Evolutionary conservation across 2,329 filamentous ascomycete species (phyloP), one percentile per base, ranked within the genome.

Genomic region (Penicillium fuscoglaucum): DNA sequence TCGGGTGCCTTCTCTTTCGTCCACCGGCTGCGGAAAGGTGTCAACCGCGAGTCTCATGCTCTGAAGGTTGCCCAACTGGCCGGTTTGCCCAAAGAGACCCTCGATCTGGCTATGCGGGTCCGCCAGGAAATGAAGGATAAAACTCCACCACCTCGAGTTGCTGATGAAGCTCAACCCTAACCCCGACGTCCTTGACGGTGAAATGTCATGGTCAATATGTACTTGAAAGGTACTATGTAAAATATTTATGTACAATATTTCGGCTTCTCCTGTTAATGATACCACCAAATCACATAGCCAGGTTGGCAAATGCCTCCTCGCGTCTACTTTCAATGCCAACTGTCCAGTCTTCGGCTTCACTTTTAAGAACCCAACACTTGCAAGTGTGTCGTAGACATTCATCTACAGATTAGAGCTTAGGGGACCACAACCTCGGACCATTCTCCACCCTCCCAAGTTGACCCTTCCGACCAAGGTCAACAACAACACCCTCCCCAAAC

Each of bases 11-110:
- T 97, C 73, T 86, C 89, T 43, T 99, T 96, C 78, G 83, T 96
- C 55, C 93, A 99, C 78, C 89, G 84, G 65, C 76, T 99, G 74
- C 84, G 85, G 55, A 86, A 83, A 72, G 95, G 95, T 0, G 85
- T 96, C 57, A 99, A 98, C 75, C 84, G 87, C 52, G 82, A 89
- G 64, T 96, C 91, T 61, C 95, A 99, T 77, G 95, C 96, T 19
- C 79, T 99, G 59, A 98, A 97, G 71, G 95, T 99, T n/a, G 95
- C 95, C 2, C 83, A 84, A 62, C 78, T 98, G 65, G 96, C 95
- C 6, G 93, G 91, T 1, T 69, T 97, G 66, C 93, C 93, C 0
- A 85, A 87, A 59, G 79, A 82, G 45, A 90, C 89, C 4, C 85
- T 97, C 55, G 76, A 79, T 24, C 79, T 91, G 62, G 93, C 93